Evolutionary conservation across 805 yeast species (phyloP).

Genomic region (Ogataea pignaliae): DNA sequence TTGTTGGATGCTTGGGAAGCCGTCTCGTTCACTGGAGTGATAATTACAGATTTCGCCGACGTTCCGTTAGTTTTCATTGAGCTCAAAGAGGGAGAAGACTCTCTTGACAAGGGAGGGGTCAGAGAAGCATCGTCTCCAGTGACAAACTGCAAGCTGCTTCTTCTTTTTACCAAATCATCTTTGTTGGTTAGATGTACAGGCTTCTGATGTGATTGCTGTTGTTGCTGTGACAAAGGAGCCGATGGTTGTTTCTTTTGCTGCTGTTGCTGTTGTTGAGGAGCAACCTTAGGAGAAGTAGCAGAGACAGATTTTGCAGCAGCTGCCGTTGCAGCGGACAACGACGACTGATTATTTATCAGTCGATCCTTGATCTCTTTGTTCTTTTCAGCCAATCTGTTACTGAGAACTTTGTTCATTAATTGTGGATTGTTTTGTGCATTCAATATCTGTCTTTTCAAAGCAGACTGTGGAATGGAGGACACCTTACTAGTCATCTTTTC

Average conservation of each 20-base stretch:
- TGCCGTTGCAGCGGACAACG: constrained; percentile 14
- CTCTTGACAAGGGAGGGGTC: constrained; percentile 20
- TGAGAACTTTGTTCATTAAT: constrained; percentile 30
- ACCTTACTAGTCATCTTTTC: constrained; percentile 23
- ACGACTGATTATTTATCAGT: constrained; percentile 12
- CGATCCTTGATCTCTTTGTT: constrained; percentile 24
- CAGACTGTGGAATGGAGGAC: constrained; percentile 26
- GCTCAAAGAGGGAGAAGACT: constrained; percentile 19
- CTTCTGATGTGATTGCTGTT: constrained; percentile 5
- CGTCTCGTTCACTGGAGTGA: constrained; percentile 3
- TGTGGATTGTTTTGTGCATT: constrained; percentile 30
- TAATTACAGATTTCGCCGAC: constrained; percentile 13
- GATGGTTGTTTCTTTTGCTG: not conserved
- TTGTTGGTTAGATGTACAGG: constrained; percentile 19
- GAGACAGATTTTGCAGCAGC: constrained; percentile 19
- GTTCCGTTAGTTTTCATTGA: constrained; percentile 16
- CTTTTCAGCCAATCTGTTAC: constrained; percentile 29
- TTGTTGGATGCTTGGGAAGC: too few species aligned
- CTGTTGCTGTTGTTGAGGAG: not conserved
- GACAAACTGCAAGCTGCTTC: constrained; percentile 26
- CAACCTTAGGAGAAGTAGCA: not conserved
- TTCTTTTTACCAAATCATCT: constrained; percentile 28
- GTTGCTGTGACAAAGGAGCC: not conserved
- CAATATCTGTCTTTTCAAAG: constrained; percentile 26
- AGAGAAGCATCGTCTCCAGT: constrained; percentile 18